phyloP scores from a whole-genome alignment of 768 basidiomycete genomes.

The Pulveroboletus ravenelii region DNA sequence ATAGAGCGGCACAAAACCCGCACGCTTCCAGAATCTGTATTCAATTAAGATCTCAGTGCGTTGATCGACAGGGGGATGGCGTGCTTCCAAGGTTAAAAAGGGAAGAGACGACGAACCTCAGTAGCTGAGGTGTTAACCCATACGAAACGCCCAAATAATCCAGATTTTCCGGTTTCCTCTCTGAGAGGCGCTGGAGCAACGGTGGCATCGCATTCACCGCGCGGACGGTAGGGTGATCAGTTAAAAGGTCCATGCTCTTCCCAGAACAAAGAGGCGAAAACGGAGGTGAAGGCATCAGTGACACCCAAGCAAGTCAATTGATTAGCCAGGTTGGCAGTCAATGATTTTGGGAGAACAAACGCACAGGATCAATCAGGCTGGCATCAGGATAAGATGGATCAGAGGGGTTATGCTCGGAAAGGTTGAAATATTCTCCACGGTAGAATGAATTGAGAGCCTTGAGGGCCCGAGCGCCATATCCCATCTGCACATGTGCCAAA shows the following conservation, averaged over 20 bases:
- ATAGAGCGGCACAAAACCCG: conserved; percentile 88
- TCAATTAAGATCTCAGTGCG: not conserved
- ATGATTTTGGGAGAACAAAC: conserved; percentile 5
- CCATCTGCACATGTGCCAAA: conserved; percentile 60
- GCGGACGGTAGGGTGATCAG: conserved; percentile 73
- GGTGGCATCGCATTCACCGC: conserved; percentile 82
- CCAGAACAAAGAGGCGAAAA: not conserved
- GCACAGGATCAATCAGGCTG: conserved; percentile 43
- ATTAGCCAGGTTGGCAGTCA: not conserved
- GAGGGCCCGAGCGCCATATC: conserved; percentile 88
- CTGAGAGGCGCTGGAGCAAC: conserved; percentile 82
- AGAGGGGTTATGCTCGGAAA: conserved; percentile 56
- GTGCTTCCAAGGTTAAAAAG: not conserved
- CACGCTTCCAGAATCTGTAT: conserved; percentile 89
- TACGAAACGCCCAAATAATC: conserved; percentile 98
- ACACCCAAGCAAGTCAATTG: not conserved
- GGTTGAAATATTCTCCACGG: conserved; percentile 84
- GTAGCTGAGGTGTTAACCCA: conserved; percentile 81
- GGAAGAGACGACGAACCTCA: conserved; percentile 45
- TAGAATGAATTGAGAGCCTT: conserved; percentile 87
- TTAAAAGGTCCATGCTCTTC: conserved; percentile 56
- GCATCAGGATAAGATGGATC: conserved; percentile 61
- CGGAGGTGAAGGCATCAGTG: not conserved
- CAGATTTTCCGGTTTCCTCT: conserved; percentile 82
- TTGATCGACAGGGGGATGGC: not conserved